Conservation (phyloP, 1,284 basidiomycete species). For the Naganishia liquefaciens region DNA sequence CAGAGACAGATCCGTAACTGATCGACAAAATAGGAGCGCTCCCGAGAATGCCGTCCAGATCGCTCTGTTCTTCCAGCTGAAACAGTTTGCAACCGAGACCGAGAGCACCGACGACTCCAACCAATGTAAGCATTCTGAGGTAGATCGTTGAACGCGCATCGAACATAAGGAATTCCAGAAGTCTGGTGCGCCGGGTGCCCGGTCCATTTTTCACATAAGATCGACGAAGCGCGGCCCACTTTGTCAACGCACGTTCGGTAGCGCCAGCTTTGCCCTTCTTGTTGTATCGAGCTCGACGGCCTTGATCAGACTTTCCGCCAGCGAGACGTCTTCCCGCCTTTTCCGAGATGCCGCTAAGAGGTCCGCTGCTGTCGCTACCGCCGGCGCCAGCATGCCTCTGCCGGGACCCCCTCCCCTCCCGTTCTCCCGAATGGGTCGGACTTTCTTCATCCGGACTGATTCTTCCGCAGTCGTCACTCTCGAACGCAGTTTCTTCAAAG, state of each 20-base stretch:
- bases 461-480: not conserved
- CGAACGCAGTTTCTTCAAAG: slow-evolving; percentile 20
- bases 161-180: slow-evolving; percentile 52
- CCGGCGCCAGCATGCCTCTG: not conserved
- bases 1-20: slow-evolving; percentile 56
- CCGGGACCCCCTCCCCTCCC: not conserved
- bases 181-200: slow-evolving; percentile 40
- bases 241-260: slow-evolving; percentile 14
- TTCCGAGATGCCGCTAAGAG: slow-evolving; percentile 1
- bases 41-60: slow-evolving; percentile 56
- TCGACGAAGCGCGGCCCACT: slow-evolving; percentile 24
- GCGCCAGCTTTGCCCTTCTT: not conserved
- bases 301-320: slow-evolving; percentile 4
- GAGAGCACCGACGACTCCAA: slow-evolving; percentile 53
- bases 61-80: slow-evolving; percentile 37
- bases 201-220: slow-evolving; percentile 19
- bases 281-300: not conserved
- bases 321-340: slow-evolving; percentile 6
- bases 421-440: not conserved
- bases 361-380: slow-evolving; percentile 21
- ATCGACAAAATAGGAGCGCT: slow-evolving; percentile 58
- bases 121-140: slow-evolving; percentile 57
- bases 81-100: slow-evolving; percentile 39
- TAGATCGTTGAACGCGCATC: slow-evolving; percentile 58
- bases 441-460: not conserved